Conservation (phyloP, 1,284 basidiomycete genomes). For the Microbotryomycetes sp. region DNA sequence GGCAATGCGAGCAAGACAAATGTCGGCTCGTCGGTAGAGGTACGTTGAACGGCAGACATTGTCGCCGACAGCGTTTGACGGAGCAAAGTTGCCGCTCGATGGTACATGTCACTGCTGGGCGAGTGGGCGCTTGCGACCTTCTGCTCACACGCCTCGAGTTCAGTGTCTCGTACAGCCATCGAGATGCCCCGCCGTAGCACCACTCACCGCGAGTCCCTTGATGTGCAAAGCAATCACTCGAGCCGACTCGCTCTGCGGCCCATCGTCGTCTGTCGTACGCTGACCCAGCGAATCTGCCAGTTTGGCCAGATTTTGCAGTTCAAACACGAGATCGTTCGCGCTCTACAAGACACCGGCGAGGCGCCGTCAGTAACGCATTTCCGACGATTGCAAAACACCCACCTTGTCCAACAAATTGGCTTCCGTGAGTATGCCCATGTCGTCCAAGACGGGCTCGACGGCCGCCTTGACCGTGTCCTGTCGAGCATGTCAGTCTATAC, state of each 20-base stretch:
- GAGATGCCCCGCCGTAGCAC: background rate
- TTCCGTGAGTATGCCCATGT: conserved; percentile 7
- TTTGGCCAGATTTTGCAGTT: conserved; percentile 8
- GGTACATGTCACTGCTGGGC: conserved; percentile 7
- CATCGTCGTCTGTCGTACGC: background rate
- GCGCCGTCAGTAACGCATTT: background rate
- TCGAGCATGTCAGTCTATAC: too few species aligned
- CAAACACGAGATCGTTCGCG: conserved; percentile 3
- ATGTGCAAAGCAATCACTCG: conserved; percentile 21
- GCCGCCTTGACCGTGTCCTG: conserved; percentile 7
- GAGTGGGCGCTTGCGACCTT: conserved; percentile 11
- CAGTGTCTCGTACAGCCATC: background rate
- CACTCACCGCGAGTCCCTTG: conserved; percentile 22
- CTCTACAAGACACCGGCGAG: background rate
- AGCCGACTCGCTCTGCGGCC: background rate
- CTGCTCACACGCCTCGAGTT: too few species aligned
- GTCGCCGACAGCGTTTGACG: conserved; percentile 8
- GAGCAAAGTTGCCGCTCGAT: conserved; percentile 1
- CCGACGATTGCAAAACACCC: background rate
- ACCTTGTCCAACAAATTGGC: conserved; percentile 23
- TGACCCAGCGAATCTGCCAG: conserved; percentile 9
- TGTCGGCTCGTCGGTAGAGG: background rate
- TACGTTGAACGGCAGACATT: conserved; percentile 1
- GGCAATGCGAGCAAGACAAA: conserved; percentile 16
- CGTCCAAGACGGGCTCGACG: conserved; percentile 2